phyloP scores from a whole-genome alignment of 768 basidiomycete genomes.

The Neoboletus subvelutipes region DNA sequence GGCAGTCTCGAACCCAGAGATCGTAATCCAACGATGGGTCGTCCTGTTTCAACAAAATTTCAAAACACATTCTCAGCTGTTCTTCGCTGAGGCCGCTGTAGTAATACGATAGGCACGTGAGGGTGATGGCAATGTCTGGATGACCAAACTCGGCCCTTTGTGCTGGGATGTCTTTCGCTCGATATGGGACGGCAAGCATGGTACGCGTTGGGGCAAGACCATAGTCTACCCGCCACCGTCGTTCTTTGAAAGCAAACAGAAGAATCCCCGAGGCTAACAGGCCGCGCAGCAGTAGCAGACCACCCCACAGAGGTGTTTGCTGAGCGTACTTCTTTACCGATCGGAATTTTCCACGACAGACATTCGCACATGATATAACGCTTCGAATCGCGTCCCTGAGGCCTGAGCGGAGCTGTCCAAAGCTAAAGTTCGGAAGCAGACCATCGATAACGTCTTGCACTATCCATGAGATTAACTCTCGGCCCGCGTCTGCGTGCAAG shows the following conservation, averaged over 20 bases:
- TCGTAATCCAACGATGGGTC: conserved; percentile 34
- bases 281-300: conserved; percentile 36
- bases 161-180: conserved; percentile 39
- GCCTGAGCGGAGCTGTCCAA: conserved; percentile 4
- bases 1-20: conserved; percentile 27
- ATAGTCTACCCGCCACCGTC: conserved; percentile 41
- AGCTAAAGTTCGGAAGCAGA: conserved; percentile 14
- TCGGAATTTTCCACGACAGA: not conserved
- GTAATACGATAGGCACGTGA: conserved; percentile 40
- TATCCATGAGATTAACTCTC: conserved; percentile 12
- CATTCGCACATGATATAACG: conserved; percentile 24
- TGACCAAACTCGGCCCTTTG: conserved; percentile 40
- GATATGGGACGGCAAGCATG: conserved; percentile 38
- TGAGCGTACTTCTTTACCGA: conserved; percentile 9
- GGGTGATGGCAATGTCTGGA: conserved; percentile 35
- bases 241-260: conserved; percentile 31
- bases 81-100: conserved; percentile 36
- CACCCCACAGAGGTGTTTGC: conserved; percentile 14
- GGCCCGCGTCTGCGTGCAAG: conserved; percentile 11
- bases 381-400: conserved; percentile 11
- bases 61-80: conserved; percentile 32
- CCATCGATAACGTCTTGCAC: conserved; percentile 17
- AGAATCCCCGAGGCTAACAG: conserved; percentile 34
- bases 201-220: conserved; percentile 35
- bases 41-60: conserved; percentile 29